Base-by-base conservation (phyloP, 2,329 filamentous ascomycete species). In the Cytospora paraplurivora region DNA sequence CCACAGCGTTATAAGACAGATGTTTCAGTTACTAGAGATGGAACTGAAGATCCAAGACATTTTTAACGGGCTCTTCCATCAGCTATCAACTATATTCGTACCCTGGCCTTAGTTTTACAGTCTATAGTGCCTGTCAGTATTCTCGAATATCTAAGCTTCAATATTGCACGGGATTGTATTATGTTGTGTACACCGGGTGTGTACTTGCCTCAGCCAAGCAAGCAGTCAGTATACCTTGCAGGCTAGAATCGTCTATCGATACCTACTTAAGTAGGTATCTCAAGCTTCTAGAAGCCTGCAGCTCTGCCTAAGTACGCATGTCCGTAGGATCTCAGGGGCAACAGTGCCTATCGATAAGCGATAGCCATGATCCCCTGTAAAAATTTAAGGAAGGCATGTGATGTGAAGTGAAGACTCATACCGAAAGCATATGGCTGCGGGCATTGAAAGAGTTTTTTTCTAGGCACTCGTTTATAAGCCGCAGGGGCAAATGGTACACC, bases 371-470 rank as follows among this genome's bases (percentile, higher is more conserved):
- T 11, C n/a, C n/a, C n/a, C 44, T 17, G 44, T 47, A 21, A 47
- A 21, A 47, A 1, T 11, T 47, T 47, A 19, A 47, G n/a, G 44
- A 19, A 12, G 2, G 35, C 17, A 47, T 4, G 17, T 7, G 41
- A 15, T n/a, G 21, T 8, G n/a, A 44, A 17, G 1, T 44, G 7
- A 15, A 44, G 15, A 44, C n/a, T 47, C 41, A 44, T 15, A 19
- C 5, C 41, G 4, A 44, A 44, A 44, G n/a, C 41, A 47, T 44
- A 38, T 44, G 15, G 41, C 37, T 15, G 38, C 38, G 15, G 41
- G n/a, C 41, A 47, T 47, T n/a, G 44, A 47, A 47, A 47, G 44
- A 47, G 44, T 47, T 47, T 47, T 47, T 47, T 47, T 27, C 27
- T 19, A 21, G 5, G 44, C 44, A 21, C n/a, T 21, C 8, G 44